A percentile compares a stretch with the other conserved stretches of the same genome.
These are phyloP conservation scores for Saussurea involucrata DNA, from an alignment of 129 eudicot genomes.

Conservation along the genomic window DNA sequence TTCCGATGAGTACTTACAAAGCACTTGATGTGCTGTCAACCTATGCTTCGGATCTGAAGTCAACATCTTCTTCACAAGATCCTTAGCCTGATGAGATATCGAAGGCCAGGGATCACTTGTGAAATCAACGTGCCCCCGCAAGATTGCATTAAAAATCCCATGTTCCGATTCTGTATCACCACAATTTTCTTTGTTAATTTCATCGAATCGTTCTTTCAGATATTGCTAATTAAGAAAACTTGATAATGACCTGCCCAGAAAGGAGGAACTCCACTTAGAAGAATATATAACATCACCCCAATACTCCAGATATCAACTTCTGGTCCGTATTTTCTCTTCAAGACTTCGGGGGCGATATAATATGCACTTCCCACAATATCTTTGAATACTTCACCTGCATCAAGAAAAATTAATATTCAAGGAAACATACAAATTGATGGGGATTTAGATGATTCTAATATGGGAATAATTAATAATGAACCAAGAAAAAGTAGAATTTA, in stretches of 20 bases:
- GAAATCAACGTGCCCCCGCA: slow-evolving; percentile 68
- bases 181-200: not conserved
- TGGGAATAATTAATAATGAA: not conserved
- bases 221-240: not conserved
- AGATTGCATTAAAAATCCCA: slow-evolving; percentile 78
- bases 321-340: slow-evolving; percentile 90
- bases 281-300: slow-evolving; percentile 88
- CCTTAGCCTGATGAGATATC: slow-evolving; percentile 68
- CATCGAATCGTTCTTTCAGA: not conserved
- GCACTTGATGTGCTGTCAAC: slow-evolving; percentile 76
- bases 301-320: slow-evolving; percentile 93
- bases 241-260: slow-evolving; percentile 80
- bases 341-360: slow-evolving; percentile 87
- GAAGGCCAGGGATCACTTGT: slow-evolving; percentile 79
- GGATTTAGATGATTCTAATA: not conserved
- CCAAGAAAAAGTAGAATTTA: not conserved
- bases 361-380: slow-evolving; percentile 94
- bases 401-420: not conserved
- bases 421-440: not conserved
- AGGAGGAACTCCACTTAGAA: slow-evolving; percentile 88
- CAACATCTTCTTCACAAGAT: slow-evolving; percentile 75
- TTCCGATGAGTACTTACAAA: slow-evolving; percentile 41
- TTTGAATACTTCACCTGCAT: slow-evolving; percentile 70
- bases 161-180: slow-evolving; percentile 68
- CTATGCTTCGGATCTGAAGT: slow-evolving; percentile 77